phyloP scores from a whole-genome alignment of 176 grass and related monocot genomes.

The Zea luxurians region DNA sequence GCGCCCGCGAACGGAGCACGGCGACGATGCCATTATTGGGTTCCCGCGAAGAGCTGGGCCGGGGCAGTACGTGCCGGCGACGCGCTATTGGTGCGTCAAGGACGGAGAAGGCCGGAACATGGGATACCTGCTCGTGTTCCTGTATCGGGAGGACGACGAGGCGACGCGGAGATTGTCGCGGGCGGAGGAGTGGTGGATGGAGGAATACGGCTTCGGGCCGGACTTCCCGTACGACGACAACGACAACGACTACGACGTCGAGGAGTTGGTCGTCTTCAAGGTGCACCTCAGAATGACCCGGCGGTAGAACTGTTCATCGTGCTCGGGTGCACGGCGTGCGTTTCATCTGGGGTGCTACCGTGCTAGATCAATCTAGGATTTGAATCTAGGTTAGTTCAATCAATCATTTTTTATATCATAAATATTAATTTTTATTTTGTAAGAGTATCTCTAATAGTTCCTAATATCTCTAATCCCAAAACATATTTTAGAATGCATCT shows the following conservation, averaged over 20 bases:
- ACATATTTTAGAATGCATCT: no score
- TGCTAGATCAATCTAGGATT: no score
- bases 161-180: neutral
- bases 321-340: neutral
- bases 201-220: conserved; percentile 33
- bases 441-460: no score
- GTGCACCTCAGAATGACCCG: conserved; percentile 27
- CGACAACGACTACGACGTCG: neutral
- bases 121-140: conserved; percentile 25
- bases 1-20: neutral
- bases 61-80: conserved; percentile 29
- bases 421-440: no score
- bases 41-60: conserved; percentile 13
- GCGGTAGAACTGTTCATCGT: neutral
- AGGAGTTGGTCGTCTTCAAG: conserved; percentile 31
- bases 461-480: no score
- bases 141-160: conserved; percentile 41
- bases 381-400: no score
- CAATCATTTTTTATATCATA: no score
- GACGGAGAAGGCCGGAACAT: conserved; percentile 17
- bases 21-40: no score
- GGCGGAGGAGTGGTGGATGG: conserved; percentile 45
- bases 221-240: conserved; percentile 3
- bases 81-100: neutral
- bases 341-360: neutral